Evolutionary conservation across 257 asterid genomes (phyloP).

Genomic region (Solanum chiquidenum): DNA sequence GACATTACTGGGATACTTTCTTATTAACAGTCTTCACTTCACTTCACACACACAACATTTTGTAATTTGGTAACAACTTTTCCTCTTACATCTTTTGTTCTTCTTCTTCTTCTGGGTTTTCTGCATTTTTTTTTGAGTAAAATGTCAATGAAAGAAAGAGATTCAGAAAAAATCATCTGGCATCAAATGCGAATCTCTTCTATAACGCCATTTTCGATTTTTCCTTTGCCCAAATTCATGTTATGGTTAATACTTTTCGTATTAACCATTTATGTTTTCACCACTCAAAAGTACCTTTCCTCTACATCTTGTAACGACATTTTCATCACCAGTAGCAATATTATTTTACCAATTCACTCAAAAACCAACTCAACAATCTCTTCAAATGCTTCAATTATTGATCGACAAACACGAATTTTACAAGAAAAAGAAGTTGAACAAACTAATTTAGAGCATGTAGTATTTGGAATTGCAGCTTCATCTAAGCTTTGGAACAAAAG

Average conservation of each 20-base stretch:
- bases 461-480: conserved; percentile 15
- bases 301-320: conserved; percentile 25
- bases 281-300: conserved; percentile 37
- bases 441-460: conserved; percentile 7
- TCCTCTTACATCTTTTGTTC: background rate
- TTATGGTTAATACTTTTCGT: conserved; percentile 45
- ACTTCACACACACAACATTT: background rate
- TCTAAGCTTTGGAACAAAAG: conserved; percentile 2
- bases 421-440: background rate
- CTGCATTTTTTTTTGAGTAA: background rate
- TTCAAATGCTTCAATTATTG: background rate
- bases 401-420: background rate
- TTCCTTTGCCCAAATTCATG: conserved; percentile 46
- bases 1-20: background rate
- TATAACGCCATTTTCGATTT: background rate
- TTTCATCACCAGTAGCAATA: conserved; percentile 7
- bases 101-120: background rate
- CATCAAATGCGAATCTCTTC: conserved; percentile 41
- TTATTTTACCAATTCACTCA: background rate
- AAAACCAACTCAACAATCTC: background rate
- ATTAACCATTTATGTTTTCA: conserved; percentile 34
- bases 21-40: background rate
- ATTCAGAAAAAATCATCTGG: conserved; percentile 58
- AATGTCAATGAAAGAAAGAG: conserved; percentile 34
- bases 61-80: background rate